Conservation (phyloP, 352 stramenopile species). For the Phytophthora citricola region DNA sequence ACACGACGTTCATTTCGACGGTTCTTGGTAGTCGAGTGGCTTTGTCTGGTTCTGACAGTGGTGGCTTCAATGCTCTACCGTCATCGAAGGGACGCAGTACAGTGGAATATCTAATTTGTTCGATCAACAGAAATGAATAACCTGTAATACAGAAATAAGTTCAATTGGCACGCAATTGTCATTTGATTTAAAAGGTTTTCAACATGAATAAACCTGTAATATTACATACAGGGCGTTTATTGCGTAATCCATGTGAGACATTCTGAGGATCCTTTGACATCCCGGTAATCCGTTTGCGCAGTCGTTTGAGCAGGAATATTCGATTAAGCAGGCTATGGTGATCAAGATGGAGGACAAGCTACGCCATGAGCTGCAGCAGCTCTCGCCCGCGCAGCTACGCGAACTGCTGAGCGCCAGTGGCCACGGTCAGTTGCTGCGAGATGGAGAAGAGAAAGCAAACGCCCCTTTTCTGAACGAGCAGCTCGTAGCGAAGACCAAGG, state of each 20-base stretch:
- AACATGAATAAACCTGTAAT: too few relatives aligned
- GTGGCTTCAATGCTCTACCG: constrained; percentile 18
- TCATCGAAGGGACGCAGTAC: too few relatives aligned
- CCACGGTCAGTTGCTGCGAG: constrained; percentile 32
- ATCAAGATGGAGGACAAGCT: constrained; percentile 31
- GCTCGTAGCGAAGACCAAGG: constrained; percentile 40
- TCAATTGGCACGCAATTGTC: too few relatives aligned
- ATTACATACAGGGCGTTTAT: too few relatives aligned
- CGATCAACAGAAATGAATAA: too few relatives aligned
- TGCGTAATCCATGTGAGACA: neutral
- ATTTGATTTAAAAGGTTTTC: too few relatives aligned
- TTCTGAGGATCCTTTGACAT: constrained; percentile 17
- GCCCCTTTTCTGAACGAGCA: constrained; percentile 34
- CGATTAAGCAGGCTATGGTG: neutral
- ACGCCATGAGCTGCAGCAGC: constrained; percentile 37
- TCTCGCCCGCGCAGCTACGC: constrained; percentile 40
- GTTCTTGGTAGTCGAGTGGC: constrained; percentile 19
- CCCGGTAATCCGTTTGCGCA: constrained; percentile 12
- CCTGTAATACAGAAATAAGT: too few relatives aligned
- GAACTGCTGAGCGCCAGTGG: constrained; percentile 41
- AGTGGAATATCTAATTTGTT: too few relatives aligned
- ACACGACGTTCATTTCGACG: constrained; percentile 32
- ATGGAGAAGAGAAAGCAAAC: neutral
- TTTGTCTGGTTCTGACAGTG: constrained; percentile 8
- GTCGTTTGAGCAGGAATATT: neutral